These are phyloP conservation scores for Pleurostoma richardsiae DNA, from an alignment of 2,329 filamentous ascomycete species.

Conservation along the genomic window DNA sequence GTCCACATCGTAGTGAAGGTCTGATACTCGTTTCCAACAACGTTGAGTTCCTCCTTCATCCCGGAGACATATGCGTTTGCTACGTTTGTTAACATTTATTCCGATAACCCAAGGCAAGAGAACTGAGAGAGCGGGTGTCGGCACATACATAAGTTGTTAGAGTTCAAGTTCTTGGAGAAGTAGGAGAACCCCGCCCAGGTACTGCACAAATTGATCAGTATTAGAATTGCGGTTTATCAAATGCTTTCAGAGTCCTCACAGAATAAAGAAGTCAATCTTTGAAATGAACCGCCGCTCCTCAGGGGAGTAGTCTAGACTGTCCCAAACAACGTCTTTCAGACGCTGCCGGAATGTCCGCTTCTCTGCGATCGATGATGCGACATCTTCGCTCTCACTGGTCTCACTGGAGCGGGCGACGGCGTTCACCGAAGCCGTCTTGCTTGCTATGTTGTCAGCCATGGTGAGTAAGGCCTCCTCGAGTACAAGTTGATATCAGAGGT, in stretches of 20 bases:
- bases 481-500: background rate
- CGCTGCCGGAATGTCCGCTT: conserved; percentile 10
- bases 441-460: background rate
- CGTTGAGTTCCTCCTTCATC: conserved; percentile 12
- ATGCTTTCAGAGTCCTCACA: background rate
- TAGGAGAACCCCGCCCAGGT: conserved; percentile 20
- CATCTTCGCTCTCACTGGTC: background rate
- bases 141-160: conserved; percentile 9
- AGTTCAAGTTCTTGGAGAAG: conserved; percentile 17
- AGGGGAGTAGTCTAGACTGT: conserved; percentile 6
- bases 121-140: background rate
- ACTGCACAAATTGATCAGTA: background rate
- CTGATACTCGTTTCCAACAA: conserved; percentile 11
- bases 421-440: background rate
- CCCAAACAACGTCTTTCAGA: conserved; percentile 14
- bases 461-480: background rate
- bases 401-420: background rate
- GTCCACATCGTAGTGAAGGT: conserved; percentile 12
- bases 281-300: conserved; percentile 12
- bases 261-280: conserved; percentile 9
- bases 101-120: background rate
- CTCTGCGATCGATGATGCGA: background rate
- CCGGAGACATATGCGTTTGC: conserved; percentile 11
- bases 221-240: background rate
- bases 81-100: conserved; percentile 3